A percentile compares a stretch with the other conserved stretches of the same genome.
Evolutionary conservation across 371 early-diverging fungal species (phyloP).

Genomic region (Entomophthora muscae): DNA sequence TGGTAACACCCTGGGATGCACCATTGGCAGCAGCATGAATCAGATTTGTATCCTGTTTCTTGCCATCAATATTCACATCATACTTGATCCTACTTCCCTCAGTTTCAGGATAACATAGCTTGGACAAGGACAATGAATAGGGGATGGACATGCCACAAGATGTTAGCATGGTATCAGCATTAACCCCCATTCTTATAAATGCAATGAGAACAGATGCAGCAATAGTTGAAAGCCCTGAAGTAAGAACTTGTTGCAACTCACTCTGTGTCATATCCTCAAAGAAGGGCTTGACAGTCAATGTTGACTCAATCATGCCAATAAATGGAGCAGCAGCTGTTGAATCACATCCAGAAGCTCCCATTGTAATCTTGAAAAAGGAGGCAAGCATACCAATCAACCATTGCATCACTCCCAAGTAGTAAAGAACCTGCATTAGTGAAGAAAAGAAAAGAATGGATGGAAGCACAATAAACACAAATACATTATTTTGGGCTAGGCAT

Average conservation of each 20-base stretch:
- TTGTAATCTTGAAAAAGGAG: slow-evolving; percentile 35
- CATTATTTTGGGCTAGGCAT: slow-evolving; percentile 18
- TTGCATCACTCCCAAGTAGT: slow-evolving; percentile 70
- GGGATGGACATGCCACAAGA: slow-evolving; percentile 91
- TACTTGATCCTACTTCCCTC: slow-evolving; percentile 56
- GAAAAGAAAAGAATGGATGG: slow-evolving; percentile 80
- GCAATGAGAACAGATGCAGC: slow-evolving; percentile 74
- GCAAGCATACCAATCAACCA: slow-evolving; percentile 57
- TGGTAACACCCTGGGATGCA: slow-evolving; percentile 61
- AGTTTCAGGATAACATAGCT: slow-evolving; percentile 68
- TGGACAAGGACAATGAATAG: slow-evolving; percentile 66
- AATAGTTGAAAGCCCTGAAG: slow-evolving; percentile 76
- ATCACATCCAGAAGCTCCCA: slow-evolving; percentile 40
- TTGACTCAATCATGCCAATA: slow-evolving; percentile 33
- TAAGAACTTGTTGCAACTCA: slow-evolving; percentile 76
- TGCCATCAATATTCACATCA: slow-evolving; percentile 27
- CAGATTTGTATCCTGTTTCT: slow-evolving; percentile 51
- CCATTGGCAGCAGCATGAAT: slow-evolving; percentile 76
- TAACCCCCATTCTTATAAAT: slow-evolving; percentile 45
- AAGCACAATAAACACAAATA: slow-evolving; percentile 52
- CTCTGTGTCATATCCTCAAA: slow-evolving; percentile 66
- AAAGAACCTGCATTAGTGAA: slow-evolving; percentile 62
- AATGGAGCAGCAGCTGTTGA: slow-evolving; percentile 38
- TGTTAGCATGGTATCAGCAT: slow-evolving; percentile 45
- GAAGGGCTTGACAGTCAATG: slow-evolving; percentile 52